Base-by-base conservation (phyloP, 23 red algal species). In the Gracilaria caudata region DNA sequence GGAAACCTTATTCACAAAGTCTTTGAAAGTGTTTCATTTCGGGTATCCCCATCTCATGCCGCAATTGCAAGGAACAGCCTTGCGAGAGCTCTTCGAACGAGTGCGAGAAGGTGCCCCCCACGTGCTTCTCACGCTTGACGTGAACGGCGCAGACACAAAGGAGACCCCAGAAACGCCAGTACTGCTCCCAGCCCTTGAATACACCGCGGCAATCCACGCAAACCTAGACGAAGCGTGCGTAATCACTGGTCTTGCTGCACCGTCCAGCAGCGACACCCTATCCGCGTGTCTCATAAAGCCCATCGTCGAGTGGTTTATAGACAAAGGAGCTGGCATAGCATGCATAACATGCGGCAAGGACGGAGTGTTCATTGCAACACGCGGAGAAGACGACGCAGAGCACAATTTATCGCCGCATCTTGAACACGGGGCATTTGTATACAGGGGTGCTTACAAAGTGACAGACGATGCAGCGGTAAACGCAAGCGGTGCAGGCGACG, bases 1-100 rank as follows among this genome's bases (percentile, higher is more conserved):
- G 7, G 79, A 71, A 47, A 64, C 80, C 21, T 8, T 72, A 32
- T 76, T 63, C 79, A 39, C 60, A 77, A 57, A 87, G n/a, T 51
- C 64, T 29, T 64, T 87, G 49, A 59, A 33, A 9, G 77, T 87
- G 8, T 97, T 93, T 73, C 95, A 98, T 74, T 90, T 94, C 61
- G 95, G 89, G n/a, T 98, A 98, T 57, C 95, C 95, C 2, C 95
- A 98, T 83, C 78, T 98, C 19, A 81, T 98, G 72, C 82, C 90
- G 17, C 61, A 83, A 36, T 57, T 98, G n/a, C 90, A 84, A 46
- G 95, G 95, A 49, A 33, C 46, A 6, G 64, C 81, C 6, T 76
- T 98, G 58, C 73, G 79, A 33, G 13, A 57, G 51, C 57, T 90
- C 20, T 93, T 98, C 70, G 82, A 88, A 26, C 60, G 43, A 47